Conservation (phyloP, 228 moss, liverwort and hornwort species). For the Sphagnum magellanicum region DNA sequence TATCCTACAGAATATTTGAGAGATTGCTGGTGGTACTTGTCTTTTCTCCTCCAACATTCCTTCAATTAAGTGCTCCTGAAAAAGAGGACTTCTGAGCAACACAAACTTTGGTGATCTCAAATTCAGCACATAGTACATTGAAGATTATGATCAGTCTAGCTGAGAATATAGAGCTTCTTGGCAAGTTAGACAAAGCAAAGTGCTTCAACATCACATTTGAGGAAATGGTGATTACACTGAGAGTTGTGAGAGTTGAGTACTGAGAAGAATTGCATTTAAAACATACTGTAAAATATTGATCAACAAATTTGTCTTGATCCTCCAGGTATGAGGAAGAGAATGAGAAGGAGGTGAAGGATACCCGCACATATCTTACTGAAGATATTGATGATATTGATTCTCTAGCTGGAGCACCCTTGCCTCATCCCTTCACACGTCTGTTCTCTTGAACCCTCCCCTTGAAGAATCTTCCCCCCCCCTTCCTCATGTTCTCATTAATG, state of each 20-base stretch:
- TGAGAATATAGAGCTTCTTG: not conserved
- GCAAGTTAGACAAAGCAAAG: not conserved
- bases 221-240: not conserved
- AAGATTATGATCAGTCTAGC: not conserved
- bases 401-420: slow-evolving; percentile 41
- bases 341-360: slow-evolving; percentile 67
- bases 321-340: slow-evolving; percentile 85
- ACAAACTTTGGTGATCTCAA: not conserved
- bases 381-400: slow-evolving; percentile 55
- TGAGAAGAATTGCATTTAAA: not conserved
- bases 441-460: not conserved
- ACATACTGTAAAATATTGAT: not conserved
- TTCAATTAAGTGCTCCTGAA: too few relatives aligned
- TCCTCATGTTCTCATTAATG: not conserved
- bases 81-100: too few relatives aligned
- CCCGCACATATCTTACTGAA: slow-evolving; percentile 68
- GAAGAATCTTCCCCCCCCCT: not conserved
- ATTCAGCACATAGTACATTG: not conserved
- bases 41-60: too few relatives aligned
- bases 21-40: too few relatives aligned
- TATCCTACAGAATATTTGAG: too few relatives aligned
- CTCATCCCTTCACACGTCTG: slow-evolving; percentile 69
- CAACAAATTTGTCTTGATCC: too few relatives aligned
- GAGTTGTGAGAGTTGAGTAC: not conserved
- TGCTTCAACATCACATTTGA: not conserved